These are phyloP conservation scores for Yamadazyma philogaea DNA, from an alignment of 805 yeast genomes.

Conservation along the genomic window DNA sequence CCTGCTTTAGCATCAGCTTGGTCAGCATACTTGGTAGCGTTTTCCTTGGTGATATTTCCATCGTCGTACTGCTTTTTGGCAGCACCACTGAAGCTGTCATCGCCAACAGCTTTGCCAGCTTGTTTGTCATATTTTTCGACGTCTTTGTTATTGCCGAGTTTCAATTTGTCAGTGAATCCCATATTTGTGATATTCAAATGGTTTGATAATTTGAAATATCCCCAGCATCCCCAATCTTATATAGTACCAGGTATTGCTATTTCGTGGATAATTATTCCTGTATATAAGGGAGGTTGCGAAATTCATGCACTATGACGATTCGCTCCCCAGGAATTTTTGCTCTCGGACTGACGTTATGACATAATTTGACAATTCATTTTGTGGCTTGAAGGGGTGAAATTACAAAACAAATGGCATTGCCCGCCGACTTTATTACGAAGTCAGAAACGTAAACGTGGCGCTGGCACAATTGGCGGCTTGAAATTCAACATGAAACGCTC, in stretches of 20 bases:
- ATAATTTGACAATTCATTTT: not conserved
- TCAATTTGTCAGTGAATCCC: slow-evolving; percentile 40
- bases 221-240: not conserved
- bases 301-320: slow-evolving; percentile 12
- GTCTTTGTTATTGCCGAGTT: slow-evolving; percentile 27
- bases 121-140: slow-evolving; percentile 25
- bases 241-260: slow-evolving; percentile 4
- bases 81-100: slow-evolving; percentile 24
- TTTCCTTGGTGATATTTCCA: slow-evolving; percentile 26
- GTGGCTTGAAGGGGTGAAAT: not conserved
- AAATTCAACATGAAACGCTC: slow-evolving; percentile 26
- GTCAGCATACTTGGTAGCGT: slow-evolving; percentile 27
- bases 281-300: slow-evolving; percentile 8
- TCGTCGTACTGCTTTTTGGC: slow-evolving; percentile 27
- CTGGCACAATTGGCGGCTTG: slow-evolving; percentile 36
- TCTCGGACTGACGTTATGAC: not conserved
- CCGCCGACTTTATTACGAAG: slow-evolving; percentile 1
- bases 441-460: slow-evolving; percentile 30
- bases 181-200: slow-evolving; percentile 16
- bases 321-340: slow-evolving; percentile 10
- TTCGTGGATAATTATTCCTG: not conserved
- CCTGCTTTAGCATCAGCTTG: slow-evolving; percentile 20
- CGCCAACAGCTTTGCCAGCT: slow-evolving; percentile 29
- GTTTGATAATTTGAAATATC: not conserved
- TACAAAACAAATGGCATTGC: slow-evolving; percentile 1